phyloP scores from a whole-genome alignment of 1,139 yeast species.

The Yarrowia galli region DNA sequence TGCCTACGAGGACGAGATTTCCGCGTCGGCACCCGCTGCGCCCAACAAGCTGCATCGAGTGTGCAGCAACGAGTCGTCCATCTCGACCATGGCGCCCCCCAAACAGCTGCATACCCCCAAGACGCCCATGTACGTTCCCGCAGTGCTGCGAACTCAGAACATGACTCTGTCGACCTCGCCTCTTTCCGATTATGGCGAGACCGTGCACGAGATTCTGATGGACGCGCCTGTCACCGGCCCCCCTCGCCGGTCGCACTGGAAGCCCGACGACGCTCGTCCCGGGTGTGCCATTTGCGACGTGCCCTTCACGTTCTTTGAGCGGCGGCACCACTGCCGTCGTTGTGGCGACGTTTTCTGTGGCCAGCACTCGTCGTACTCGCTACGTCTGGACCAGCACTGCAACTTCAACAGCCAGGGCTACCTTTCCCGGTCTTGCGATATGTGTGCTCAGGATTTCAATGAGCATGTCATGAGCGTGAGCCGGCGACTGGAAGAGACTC shows the following conservation, averaged over 20 bases:
- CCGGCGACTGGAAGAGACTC: conserved; percentile 41
- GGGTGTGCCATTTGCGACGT: conserved; percentile 71
- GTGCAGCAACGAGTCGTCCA: conserved; percentile 34
- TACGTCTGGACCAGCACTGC: conserved; percentile 73
- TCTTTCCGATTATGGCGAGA: conserved; percentile 10
- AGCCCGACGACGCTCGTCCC: conserved; percentile 68
- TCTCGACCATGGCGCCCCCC: conserved; percentile 30
- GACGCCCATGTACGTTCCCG: conserved; percentile 88
- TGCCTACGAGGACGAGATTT: conserved; percentile 12
- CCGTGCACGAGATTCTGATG: conserved; percentile 27
- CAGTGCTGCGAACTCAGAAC: conserved; percentile 68
- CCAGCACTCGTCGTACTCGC: conserved; percentile 59
- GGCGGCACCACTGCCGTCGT: conserved; percentile 92
- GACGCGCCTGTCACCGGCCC: conserved; percentile 39
- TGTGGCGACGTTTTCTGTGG: conserved; percentile 93
- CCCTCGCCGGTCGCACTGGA: conserved; percentile 64
- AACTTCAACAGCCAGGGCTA: conserved; percentile 76
- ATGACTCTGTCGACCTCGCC: conserved; percentile 23
- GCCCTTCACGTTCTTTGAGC: conserved; percentile 61
- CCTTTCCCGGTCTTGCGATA: conserved; percentile 78
- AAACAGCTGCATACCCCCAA: conserved; percentile 59
- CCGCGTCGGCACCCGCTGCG: conserved; percentile 33
- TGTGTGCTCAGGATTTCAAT: conserved; percentile 67
- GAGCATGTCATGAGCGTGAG: conserved; percentile 51
- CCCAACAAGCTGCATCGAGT: conserved; percentile 22